Evolutionary conservation across 2,329 filamentous ascomycete genomes (phyloP).

Genomic region (Thermoascus crustaceus): DNA sequence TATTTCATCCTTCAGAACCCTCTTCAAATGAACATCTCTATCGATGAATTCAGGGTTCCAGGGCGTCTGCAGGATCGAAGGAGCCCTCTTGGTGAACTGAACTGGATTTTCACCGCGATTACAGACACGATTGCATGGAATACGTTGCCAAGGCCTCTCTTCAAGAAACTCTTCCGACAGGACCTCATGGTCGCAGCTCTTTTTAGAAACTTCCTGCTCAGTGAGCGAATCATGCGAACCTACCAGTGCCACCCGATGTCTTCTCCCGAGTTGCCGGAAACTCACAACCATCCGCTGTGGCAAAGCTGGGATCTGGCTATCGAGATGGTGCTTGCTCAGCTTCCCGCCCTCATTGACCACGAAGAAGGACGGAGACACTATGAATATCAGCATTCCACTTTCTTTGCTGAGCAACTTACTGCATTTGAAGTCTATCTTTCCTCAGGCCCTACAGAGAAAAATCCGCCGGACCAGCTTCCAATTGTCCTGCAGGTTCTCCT

Average conservation of each 20-base stretch:
- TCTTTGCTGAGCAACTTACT: constrained; percentile 94
- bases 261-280: constrained; percentile 84
- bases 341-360: constrained; percentile 72
- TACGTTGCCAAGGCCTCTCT: constrained; percentile 76
- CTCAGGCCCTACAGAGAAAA: constrained; percentile 73
- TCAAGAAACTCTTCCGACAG: constrained; percentile 94
- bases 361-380: constrained; percentile 69
- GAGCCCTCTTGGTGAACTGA: constrained; percentile 89
- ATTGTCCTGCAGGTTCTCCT: constrained; percentile 93
- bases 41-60: constrained; percentile 80
- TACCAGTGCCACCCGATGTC: constrained; percentile 95
- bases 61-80: constrained; percentile 86
- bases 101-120: constrained; percentile 99
- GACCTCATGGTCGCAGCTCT: constrained; percentile 98
- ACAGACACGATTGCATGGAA: constrained; percentile 99
- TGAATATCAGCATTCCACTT: constrained; percentile 87
- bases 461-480: constrained; percentile 86
- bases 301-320: constrained; percentile 96
- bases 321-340: constrained; percentile 84
- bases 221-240: constrained; percentile 89
- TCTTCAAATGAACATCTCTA: constrained; percentile 55
- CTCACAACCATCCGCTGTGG: constrained; percentile 91
- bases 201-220: constrained; percentile 90
- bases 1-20: constrained; percentile 96
- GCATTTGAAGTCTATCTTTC: constrained; percentile 94